A percentile compares a stretch with the other conserved stretches of the same genome.
Evolutionary conservation across 2,329 filamentous ascomycete species (phyloP).

Genomic region (Neopestalotiopsis rosae): DNA sequence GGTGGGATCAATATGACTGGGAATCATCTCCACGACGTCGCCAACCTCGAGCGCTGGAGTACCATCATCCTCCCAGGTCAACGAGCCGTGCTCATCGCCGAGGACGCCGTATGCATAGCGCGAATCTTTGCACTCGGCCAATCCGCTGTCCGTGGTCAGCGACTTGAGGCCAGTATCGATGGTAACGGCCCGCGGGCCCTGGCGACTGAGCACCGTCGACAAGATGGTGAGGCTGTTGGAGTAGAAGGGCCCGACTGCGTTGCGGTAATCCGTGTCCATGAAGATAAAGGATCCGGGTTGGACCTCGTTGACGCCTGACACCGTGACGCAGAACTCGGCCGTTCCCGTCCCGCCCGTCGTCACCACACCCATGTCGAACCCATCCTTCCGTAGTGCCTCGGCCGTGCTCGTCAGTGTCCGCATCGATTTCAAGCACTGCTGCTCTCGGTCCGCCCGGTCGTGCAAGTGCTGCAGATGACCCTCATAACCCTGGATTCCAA

Average conservation of each 20-base stretch:
- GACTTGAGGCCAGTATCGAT: constrained; percentile 57
- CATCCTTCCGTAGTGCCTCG: constrained; percentile 43
- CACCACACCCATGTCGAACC: constrained; percentile 52
- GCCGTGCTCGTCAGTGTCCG: constrained; percentile 48
- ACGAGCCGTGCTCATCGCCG: constrained; percentile 55
- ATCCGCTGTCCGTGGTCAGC: constrained; percentile 56
- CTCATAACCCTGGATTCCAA: constrained; percentile 59
- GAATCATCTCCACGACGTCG: constrained; percentile 56
- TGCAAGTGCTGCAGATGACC: constrained; percentile 59
- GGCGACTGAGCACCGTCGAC: constrained; percentile 53
- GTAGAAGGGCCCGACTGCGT: constrained; percentile 54
- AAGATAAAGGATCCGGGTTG: constrained; percentile 62
- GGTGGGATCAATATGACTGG: constrained; percentile 60
- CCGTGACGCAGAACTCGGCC: constrained; percentile 56
- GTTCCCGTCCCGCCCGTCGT: constrained; percentile 59
- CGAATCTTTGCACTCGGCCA: constrained; percentile 51
- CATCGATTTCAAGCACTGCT: constrained; percentile 52
- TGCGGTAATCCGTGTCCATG: constrained; percentile 62
- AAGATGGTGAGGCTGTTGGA: constrained; percentile 54
- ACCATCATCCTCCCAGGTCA: constrained; percentile 44
- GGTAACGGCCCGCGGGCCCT: constrained; percentile 48
- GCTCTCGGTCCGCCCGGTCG: constrained; percentile 44
- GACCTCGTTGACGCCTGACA: constrained; percentile 56
- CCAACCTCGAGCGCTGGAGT: constrained; percentile 44
- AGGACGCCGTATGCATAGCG: constrained; percentile 49